Evolutionary conservation across 1,139 yeast species (phyloP).

Genomic region (Pichia sp.): DNA sequence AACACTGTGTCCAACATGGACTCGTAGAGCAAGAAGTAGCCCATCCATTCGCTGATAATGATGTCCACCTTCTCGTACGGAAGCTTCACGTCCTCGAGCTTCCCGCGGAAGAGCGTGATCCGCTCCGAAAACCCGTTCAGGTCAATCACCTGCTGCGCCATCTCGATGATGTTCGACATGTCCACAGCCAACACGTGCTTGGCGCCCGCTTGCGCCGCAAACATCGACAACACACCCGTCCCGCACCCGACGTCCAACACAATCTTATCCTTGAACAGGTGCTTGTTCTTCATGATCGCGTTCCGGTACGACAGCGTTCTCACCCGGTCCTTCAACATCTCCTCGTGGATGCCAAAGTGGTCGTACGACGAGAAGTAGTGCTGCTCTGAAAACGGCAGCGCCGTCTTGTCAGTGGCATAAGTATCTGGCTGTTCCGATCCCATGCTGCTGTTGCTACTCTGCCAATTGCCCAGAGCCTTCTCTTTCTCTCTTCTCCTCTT

Average conservation of each 20-base stretch:
- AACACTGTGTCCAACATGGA: slow-evolving; percentile 97
- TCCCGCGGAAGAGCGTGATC: slow-evolving; percentile 86
- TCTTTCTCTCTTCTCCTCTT: background rate
- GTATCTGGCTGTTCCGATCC: slow-evolving; percentile 4
- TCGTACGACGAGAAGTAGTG: slow-evolving; percentile 95
- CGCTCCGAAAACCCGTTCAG: slow-evolving; percentile 83
- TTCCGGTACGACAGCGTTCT: slow-evolving; percentile 90
- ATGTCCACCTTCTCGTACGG: slow-evolving; percentile 86
- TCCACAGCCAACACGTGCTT: slow-evolving; percentile 96
- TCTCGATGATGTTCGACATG: slow-evolving; percentile 92
- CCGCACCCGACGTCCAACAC: slow-evolving; percentile 99
- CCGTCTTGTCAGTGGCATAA: slow-evolving; percentile 49
- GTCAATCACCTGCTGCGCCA: slow-evolving; percentile 82
- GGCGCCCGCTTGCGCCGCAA: slow-evolving; percentile 98
- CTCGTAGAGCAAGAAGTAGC: slow-evolving; percentile 91
- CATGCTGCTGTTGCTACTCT: slow-evolving; percentile 1
- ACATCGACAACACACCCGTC: slow-evolving; percentile 94
- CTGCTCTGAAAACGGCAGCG: slow-evolving; percentile 66
- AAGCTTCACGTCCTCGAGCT: slow-evolving; percentile 85
- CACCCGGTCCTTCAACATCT: slow-evolving; percentile 93
- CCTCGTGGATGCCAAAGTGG: slow-evolving; percentile 97
- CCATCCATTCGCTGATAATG: slow-evolving; percentile 99
- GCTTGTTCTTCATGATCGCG: slow-evolving; percentile 88
- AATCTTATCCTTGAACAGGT: slow-evolving; percentile 83
- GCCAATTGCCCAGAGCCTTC: background rate